Conservation (phyloP, 805 yeast species). For the Yarrowia bubula region DNA sequence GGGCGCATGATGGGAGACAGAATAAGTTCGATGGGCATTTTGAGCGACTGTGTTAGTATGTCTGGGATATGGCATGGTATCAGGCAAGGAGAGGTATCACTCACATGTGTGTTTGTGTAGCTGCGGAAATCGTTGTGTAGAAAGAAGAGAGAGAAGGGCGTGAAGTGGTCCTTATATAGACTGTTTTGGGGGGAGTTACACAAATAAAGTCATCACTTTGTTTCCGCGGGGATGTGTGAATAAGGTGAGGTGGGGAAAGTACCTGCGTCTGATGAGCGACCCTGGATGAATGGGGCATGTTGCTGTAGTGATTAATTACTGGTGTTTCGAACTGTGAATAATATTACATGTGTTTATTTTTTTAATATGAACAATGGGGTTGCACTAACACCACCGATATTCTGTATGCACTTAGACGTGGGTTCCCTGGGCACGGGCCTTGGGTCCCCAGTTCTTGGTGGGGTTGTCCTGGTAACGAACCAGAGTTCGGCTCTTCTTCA, state of each 20-base stretch:
- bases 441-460: constrained; percentile 95
- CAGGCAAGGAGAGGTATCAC: background rate
- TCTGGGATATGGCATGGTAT: background rate
- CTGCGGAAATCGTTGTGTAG: constrained; percentile 21
- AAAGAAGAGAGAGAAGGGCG: background rate
- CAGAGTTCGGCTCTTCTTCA: constrained; percentile 68
- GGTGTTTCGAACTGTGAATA: background rate
- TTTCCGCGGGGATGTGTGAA: background rate
- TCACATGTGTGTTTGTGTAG: constrained; percentile 23
- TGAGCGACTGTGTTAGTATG: constrained; percentile 26
- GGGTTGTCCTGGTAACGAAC: constrained; percentile 92
- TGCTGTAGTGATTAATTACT: background rate
- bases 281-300: background rate
- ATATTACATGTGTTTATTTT: background rate
- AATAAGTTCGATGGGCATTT: constrained; percentile 60
- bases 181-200: background rate
- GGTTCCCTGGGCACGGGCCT: constrained; percentile 50
- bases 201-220: background rate
- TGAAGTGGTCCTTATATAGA: background rate
- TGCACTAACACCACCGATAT: constrained; percentile 9
- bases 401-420: constrained; percentile 11
- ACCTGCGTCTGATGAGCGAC: background rate
- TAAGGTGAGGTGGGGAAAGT: background rate
- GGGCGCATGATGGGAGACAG: constrained; percentile 62
- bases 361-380: background rate